Percentiles rank a stretch among this genome's conserved stretches.
Evolutionary conservation across 345 rosid species (phyloP).

Genomic region (Noccaea caerulescens): DNA sequence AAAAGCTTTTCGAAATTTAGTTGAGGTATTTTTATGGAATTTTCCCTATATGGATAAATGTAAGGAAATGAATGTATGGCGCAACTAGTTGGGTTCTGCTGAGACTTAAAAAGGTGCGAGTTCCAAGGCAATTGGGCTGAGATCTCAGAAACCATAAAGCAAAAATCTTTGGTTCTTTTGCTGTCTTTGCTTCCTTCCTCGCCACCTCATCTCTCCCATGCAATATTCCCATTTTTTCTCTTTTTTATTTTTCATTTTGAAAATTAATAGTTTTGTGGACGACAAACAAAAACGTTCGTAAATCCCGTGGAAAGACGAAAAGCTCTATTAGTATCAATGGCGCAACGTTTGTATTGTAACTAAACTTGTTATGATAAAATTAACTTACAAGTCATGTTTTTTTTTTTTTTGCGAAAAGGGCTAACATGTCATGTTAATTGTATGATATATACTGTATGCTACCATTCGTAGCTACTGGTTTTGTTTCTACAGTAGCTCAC

Average conservation of each 20-base stretch:
- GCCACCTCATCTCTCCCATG: slow-evolving; percentile 46
- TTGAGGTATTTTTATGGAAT: no score
- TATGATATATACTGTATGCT: no score
- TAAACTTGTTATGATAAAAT: not conserved
- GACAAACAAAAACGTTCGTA: slow-evolving; percentile 7
- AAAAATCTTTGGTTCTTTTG: slow-evolving; percentile 43
- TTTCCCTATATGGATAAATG: slow-evolving; percentile 29
- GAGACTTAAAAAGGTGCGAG: slow-evolving; percentile 43
- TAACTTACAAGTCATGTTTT: not conserved
- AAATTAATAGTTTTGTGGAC: slow-evolving; percentile 1
- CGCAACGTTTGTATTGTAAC: not conserved
- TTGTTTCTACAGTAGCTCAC: no score
- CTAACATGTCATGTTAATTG: no score
- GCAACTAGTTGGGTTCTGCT: slow-evolving; percentile 42
- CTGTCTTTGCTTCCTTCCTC: slow-evolving; percentile 43
- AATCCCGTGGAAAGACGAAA: slow-evolving; percentile 7
- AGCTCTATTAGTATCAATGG: not conserved
- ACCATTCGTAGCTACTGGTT: no score
- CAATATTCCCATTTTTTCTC: slow-evolving; percentile 34
- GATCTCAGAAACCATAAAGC: slow-evolving; percentile 36
- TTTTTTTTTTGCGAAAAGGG: no score
- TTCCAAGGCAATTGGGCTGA: slow-evolving; percentile 46
- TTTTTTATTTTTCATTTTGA: not conserved
- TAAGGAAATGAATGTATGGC: slow-evolving; percentile 27
- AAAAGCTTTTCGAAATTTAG: no score